Conservation (phyloP, 1,284 basidiomycete species). For the Trichosporon inkin region DNA sequence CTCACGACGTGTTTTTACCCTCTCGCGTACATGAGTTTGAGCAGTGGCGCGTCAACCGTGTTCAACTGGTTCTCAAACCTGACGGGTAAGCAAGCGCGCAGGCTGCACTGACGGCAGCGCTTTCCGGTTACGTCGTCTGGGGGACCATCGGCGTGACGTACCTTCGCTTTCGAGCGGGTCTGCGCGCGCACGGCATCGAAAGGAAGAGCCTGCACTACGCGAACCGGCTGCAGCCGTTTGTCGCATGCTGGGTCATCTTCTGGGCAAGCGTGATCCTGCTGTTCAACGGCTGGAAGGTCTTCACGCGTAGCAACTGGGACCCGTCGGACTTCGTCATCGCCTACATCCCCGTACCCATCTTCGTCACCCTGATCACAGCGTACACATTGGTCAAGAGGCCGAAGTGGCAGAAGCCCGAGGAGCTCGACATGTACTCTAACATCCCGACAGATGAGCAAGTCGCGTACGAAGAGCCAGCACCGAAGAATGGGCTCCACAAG, state of each 20-base stretch:
- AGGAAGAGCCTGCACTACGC: constrained; percentile 20
- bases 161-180: constrained; percentile 33
- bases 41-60: constrained; percentile 58
- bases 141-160: constrained; percentile 26
- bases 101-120: constrained; percentile 15
- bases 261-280: constrained; percentile 25
- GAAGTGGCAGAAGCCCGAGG: constrained; percentile 54
- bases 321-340: constrained; percentile 39
- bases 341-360: constrained; percentile 28
- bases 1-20: constrained; percentile 62
- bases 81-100: constrained; percentile 9
- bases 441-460: constrained; percentile 65
- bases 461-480: constrained; percentile 57
- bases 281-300: constrained; percentile 31
- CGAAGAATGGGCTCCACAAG: not conserved
- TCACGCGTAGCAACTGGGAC: constrained; percentile 23
- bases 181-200: constrained; percentile 31
- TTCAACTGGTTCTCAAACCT: constrained; percentile 68
- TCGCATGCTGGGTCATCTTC: constrained; percentile 23
- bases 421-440: constrained; percentile 80
- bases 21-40: constrained; percentile 62
- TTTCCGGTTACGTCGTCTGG: constrained; percentile 26
- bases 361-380: constrained; percentile 14
- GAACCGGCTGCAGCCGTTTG: constrained; percentile 10
- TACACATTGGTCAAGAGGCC: constrained; percentile 50